Base-by-base conservation (phyloP, 2,329 filamentous ascomycete species). In the Apiospora phragmitis region DNA sequence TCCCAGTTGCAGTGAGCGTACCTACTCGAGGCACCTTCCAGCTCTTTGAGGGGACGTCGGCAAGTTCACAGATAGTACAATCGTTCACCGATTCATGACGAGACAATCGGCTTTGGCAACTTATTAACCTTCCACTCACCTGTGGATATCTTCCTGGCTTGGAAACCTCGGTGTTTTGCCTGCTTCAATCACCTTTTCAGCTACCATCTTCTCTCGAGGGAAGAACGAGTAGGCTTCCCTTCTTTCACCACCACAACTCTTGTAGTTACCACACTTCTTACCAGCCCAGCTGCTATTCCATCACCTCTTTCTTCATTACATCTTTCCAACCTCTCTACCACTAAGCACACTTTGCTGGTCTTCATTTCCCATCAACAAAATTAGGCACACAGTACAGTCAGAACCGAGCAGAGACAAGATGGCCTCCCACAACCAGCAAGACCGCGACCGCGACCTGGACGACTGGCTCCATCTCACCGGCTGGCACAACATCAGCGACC, bases 391-490 rank as follows among this genome's bases (percentile, higher is more conserved):
- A 29, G 14, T 26, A 18, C 26, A 26, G 26, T 32, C 51, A 35
- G 16, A 35, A 7, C 51, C n/a, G 16, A 59, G 16, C 18, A 47
- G 18, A 32, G 49, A 32, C 3, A 35, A n/a, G 3, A 62, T 62
- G 55, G 32, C 32, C 32, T n/a, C 18, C 4, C 38, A 38, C 32
- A 62, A 4, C 55, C 24, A 26, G 47, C 11, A 26, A 1, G 14
- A 18, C 7, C 3, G 9, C 29, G 55, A 62, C 29, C 18, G 18
- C 4, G 71, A 72, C 43, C 24, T 74, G 0, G 55, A 68, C 16
- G 73, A 75, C 24, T 75, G 73, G 74, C 67, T 75, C 1, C 32
- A 69, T 5, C 35, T 74, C 16, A 75, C 73, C 8, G 29, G 67
- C 5, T 75, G 73, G 73, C 69, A 75, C n/a, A 67, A 75, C 32